A percentile compares a stretch with the other conserved stretches of the same genome.
Evolutionary conservation across 2,329 filamentous ascomycete species (phyloP).

Genomic region (Cordyceps javanica): DNA sequence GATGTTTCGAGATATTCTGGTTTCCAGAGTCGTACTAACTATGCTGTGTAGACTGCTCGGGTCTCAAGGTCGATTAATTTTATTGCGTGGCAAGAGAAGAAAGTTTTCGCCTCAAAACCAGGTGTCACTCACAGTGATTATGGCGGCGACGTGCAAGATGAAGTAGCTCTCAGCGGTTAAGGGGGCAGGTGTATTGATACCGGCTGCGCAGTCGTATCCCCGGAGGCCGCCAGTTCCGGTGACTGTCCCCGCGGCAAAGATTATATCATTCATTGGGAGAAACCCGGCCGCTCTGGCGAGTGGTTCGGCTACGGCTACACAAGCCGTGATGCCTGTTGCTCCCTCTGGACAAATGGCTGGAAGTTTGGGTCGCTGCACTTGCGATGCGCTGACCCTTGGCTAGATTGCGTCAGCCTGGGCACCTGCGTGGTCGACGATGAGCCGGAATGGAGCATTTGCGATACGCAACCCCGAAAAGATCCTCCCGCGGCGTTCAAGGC

Average conservation of each 20-base stretch:
- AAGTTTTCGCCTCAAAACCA: background rate
- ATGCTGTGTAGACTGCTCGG: conserved; percentile 6
- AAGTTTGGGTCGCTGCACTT: background rate
- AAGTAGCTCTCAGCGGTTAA: background rate
- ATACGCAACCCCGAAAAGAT: background rate
- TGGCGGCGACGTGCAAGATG: background rate
- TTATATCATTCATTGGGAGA: background rate
- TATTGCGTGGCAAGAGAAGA: conserved; percentile 4
- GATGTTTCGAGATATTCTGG: background rate
- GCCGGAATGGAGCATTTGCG: background rate
- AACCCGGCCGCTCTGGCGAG: background rate
- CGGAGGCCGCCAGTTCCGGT: background rate
- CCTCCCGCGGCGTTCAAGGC: background rate
- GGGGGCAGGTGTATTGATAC: background rate
- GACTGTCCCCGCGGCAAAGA: background rate
- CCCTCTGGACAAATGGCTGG: background rate
- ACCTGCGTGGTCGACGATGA: background rate
- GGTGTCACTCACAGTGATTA: background rate
- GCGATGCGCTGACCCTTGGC: background rate
- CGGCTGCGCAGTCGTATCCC: background rate
- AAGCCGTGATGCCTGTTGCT: background rate
- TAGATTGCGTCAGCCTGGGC: background rate
- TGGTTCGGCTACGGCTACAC: background rate
- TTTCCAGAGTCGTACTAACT: conserved; percentile 8
- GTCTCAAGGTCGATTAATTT: conserved; percentile 10